Evolutionary conservation across 805 yeast species (phyloP), one percentile per base, ranked within the genome.

Genomic region (Candida fluviatilis): DNA sequence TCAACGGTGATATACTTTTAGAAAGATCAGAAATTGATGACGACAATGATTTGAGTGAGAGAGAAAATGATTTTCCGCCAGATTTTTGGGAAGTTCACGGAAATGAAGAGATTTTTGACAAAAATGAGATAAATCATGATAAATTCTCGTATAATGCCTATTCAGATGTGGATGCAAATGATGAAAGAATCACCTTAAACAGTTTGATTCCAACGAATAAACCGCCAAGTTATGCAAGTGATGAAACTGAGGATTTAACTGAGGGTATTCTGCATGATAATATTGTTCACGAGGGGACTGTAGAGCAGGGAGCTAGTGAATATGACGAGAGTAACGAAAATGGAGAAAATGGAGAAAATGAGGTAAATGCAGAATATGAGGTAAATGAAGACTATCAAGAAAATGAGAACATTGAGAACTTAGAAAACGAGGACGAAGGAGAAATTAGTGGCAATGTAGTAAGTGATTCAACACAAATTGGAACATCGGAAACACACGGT

Each of bases 1-100:
- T 81, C 51, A 79, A 77, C 32, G 80, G 80, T 34, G 96, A 90
- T 55, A 78, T 89, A 3, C 60, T 91, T 38, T 62, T 91, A 19
- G 96, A 84, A 51, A 62, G 82, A 34, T 71, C 78, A 17, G 81
- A 75, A 50, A 57, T 71, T 18, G 81, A 69, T 47, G 76, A 73
- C 10, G 76, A 71, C 29, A 58, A 57, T 39, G 82, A 78, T 39
- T 40, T 64, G 8, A 51, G 58, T 33, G 71, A 64, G 15, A 45
- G 73, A 33, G 71, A 60, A n/a, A 49, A 54, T 37, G 81, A 76
- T 40, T 76, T 76, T 45, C 80, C 81, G 1, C 82, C 82, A 0
- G 70, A 73, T 43, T 77, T 77, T 38, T 73, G 78, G 73, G 74
- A 71, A 13, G 53, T 54, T 10, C 58, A 57, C 35, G 48, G 43